These are phyloP conservation scores for Calycina herbarum DNA, from an alignment of 2,329 filamentous ascomycete species.

Conservation along the genomic window DNA sequence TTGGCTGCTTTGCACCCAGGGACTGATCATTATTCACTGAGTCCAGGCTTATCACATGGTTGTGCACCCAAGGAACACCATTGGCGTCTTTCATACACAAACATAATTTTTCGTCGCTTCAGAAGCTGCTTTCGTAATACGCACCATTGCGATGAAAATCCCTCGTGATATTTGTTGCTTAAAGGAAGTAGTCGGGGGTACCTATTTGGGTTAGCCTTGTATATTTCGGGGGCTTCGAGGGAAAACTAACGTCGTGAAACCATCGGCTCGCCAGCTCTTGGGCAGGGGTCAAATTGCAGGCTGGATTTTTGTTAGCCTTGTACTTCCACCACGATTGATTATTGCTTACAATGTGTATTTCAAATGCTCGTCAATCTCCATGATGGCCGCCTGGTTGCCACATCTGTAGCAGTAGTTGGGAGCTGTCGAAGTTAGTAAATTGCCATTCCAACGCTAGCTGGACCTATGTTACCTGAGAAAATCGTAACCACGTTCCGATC, in stretches of 20 bases:
- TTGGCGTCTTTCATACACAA: conserved; percentile 26
- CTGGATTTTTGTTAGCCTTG: conserved; percentile 50
- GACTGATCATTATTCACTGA: conserved; percentile 16
- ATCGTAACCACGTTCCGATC: conserved; percentile 98
- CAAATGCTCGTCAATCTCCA: conserved; percentile 99
- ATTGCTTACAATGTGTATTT: conserved; percentile 96
- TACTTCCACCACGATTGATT: background rate
- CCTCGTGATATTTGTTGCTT: conserved; percentile 36
- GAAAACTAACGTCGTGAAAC: conserved; percentile 76
- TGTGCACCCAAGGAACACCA: conserved; percentile 18
- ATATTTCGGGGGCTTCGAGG: background rate
- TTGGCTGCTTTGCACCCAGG: conserved; percentile 15
- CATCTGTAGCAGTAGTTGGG: conserved; percentile 98
- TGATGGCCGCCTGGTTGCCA: conserved; percentile 99
- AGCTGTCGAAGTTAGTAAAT: conserved; percentile 46
- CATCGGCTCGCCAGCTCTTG: conserved; percentile 96
- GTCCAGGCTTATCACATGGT: conserved; percentile 19
- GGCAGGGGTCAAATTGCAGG: conserved; percentile 98
- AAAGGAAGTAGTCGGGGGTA: conserved; percentile 99
- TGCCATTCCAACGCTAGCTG: background rate
- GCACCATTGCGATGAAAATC: conserved; percentile 11
- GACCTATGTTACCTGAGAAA: conserved; percentile 71
- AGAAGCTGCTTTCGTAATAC: conserved; percentile 8
- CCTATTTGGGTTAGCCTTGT: conserved; percentile 42
- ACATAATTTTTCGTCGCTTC: conserved; percentile 28